Conservation (phyloP, 169 alveolate genomes). For the Plasmodium knowlesi region DNA sequence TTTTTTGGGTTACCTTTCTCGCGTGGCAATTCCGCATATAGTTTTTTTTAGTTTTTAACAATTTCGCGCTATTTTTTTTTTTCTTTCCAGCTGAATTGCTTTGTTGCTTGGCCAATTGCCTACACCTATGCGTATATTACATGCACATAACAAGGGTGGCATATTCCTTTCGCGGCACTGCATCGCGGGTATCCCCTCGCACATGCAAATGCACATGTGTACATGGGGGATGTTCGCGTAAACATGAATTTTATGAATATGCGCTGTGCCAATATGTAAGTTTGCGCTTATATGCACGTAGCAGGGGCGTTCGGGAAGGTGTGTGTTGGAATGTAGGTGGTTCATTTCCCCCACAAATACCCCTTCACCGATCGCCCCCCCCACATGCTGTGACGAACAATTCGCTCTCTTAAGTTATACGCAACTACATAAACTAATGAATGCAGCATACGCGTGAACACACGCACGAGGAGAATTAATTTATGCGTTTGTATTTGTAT, state of each 20-base stretch:
- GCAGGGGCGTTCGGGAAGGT: not conserved
- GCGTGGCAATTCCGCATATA: not conserved
- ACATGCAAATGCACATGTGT: not conserved
- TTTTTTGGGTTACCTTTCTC: not conserved
- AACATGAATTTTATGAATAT: not conserved
- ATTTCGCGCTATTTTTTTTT: not conserved
- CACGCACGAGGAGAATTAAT: not conserved
- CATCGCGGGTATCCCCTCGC: not conserved
- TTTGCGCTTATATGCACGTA: not conserved
- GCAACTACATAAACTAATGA: not conserved
- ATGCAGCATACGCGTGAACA: not conserved
- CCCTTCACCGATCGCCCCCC: not conserved
- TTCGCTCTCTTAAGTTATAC: not conserved
- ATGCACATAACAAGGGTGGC: not conserved
- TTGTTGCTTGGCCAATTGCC: not conserved
- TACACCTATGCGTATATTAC: not conserved
- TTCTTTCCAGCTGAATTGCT: not conserved
- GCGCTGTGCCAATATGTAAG: not conserved
- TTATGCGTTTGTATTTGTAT: not conserved
- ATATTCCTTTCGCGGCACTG: not conserved
- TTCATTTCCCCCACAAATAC: not conserved
- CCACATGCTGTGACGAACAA: not conserved
- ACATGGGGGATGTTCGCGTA: not conserved
- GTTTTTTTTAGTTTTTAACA: not conserved
- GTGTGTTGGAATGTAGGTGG: not conserved